phyloP scores from a whole-genome alignment of 1,284 basidiomycete genomes.

The Prillingera fragicola region DNA sequence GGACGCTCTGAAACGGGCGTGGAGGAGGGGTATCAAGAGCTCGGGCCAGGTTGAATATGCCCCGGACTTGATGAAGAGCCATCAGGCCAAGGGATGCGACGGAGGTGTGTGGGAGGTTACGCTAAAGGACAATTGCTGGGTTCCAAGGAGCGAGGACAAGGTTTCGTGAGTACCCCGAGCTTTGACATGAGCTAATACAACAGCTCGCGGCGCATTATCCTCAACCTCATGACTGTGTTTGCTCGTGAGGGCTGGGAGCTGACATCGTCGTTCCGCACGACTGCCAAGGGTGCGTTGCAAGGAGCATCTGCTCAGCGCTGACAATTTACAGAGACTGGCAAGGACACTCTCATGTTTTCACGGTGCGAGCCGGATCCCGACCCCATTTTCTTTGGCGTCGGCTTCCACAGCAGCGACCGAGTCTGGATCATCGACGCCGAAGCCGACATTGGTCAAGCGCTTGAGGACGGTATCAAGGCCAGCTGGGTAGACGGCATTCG shows the following conservation, averaged over 20 bases:
- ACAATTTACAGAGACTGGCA: slow-evolving; percentile 34
- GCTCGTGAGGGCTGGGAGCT: slow-evolving; percentile 36
- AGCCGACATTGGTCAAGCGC: slow-evolving; percentile 39
- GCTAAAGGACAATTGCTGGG: slow-evolving; percentile 38
- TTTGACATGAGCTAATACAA: background rate
- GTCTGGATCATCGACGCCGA: slow-evolving; percentile 47
- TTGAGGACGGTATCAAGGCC: slow-evolving; percentile 42
- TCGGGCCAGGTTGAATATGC: slow-evolving; percentile 36
- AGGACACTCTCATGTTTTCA: slow-evolving; percentile 41
- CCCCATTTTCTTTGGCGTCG: slow-evolving; percentile 41
- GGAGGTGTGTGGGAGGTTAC: slow-evolving; percentile 44
- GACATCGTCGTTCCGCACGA: slow-evolving; percentile 36
- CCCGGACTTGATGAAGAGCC: slow-evolving; percentile 37
- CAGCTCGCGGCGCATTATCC: slow-evolving; percentile 41
- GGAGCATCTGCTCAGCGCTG: background rate
- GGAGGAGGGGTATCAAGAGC: slow-evolving; percentile 33
- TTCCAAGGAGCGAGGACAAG: slow-evolving; percentile 36
- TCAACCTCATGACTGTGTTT: slow-evolving; percentile 39
- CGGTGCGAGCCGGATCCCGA: slow-evolving; percentile 38
- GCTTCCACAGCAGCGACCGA: slow-evolving; percentile 38
- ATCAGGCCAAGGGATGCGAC: slow-evolving; percentile 40
- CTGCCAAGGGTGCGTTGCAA: slow-evolving; percentile 32
- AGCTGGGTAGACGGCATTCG: slow-evolving; percentile 41
- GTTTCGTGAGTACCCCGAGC: slow-evolving; percentile 35
- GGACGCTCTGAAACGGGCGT: slow-evolving; percentile 33